Percentiles rank a stretch among this genome's conserved stretches.
phyloP scores from a whole-genome alignment of 768 basidiomycete genomes.

The Mycena vulgaris region DNA sequence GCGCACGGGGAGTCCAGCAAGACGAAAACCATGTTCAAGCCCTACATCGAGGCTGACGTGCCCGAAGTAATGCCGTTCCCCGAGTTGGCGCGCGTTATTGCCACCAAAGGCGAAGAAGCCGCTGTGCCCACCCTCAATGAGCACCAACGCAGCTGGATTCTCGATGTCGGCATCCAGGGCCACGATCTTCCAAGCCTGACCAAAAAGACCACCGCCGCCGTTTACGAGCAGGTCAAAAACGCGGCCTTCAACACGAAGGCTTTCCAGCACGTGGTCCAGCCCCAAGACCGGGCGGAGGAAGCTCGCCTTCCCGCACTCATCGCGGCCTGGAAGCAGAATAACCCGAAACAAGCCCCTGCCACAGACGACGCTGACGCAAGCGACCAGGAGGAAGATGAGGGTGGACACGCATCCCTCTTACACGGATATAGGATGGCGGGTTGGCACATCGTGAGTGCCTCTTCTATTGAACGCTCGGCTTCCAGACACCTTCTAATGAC shows the following conservation, averaged over 20 bases:
- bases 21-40: conserved; percentile 13
- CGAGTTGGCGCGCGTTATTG: not conserved
- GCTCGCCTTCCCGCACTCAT: not conserved
- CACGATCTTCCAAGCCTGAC: not conserved
- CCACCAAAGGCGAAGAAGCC: not conserved
- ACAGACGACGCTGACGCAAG: not conserved
- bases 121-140: conserved; percentile 23
- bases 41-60: conserved; percentile 9
- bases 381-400: conserved; percentile 20
- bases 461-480: not conserved
- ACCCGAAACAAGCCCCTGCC: not conserved
- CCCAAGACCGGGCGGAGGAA: conserved; percentile 11
- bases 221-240: conserved; percentile 14
- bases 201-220: not conserved
- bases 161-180: conserved; percentile 9
- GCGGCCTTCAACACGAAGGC: conserved; percentile 21
- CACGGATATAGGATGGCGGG: conserved; percentile 17
- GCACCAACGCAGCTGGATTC: conserved; percentile 21
- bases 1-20: not conserved
- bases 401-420: not conserved
- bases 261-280: conserved; percentile 21
- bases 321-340: not conserved
- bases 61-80: conserved; percentile 30
- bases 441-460: conserved; percentile 11
- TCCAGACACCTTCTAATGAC: not conserved